phyloP scores from a whole-genome alignment of 768 basidiomycete species.

The Pisolithus tinctorius region DNA sequence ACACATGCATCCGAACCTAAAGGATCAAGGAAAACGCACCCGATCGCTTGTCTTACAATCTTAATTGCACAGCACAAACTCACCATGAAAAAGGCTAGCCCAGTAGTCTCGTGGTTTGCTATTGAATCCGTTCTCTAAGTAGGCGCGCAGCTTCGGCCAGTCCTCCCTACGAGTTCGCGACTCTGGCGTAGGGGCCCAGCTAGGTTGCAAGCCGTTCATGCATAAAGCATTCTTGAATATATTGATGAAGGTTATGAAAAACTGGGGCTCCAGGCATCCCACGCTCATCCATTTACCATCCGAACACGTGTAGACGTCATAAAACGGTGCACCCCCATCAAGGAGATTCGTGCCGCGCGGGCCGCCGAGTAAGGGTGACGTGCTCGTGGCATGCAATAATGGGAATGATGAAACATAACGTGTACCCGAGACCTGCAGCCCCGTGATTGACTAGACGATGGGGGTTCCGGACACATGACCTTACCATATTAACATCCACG shows the following conservation, averaged over 20 bases:
- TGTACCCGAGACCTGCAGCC: constrained; percentile 62
- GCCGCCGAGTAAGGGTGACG: constrained; percentile 32
- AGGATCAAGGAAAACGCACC: background rate
- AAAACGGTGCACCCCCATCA: constrained; percentile 77
- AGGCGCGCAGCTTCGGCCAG: constrained; percentile 53
- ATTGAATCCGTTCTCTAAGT: constrained; percentile 59
- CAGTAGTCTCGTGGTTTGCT: constrained; percentile 60
- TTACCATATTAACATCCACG: constrained; percentile 71
- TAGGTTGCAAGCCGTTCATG: constrained; percentile 30
- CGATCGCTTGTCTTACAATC: background rate
- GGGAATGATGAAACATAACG: constrained; percentile 75
- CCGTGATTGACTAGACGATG: background rate
- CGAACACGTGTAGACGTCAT: constrained; percentile 64
- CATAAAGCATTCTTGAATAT: constrained; percentile 47
- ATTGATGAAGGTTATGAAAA: constrained; percentile 57
- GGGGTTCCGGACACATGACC: constrained; percentile 3
- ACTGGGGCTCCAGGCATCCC: constrained; percentile 68
- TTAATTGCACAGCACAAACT: constrained; percentile 5
- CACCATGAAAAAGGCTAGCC: constrained; percentile 61
- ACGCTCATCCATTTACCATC: constrained; percentile 74
- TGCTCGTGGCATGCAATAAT: constrained; percentile 37
- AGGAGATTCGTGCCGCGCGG: constrained; percentile 53
- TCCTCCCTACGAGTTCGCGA: constrained; percentile 39
- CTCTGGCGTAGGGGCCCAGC: constrained; percentile 49
- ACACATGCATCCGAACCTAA: constrained; percentile 68